Evolutionary conservation across 2,329 filamentous ascomycete species (phyloP).

Genomic region (Gaeumannomyces sp.): DNA sequence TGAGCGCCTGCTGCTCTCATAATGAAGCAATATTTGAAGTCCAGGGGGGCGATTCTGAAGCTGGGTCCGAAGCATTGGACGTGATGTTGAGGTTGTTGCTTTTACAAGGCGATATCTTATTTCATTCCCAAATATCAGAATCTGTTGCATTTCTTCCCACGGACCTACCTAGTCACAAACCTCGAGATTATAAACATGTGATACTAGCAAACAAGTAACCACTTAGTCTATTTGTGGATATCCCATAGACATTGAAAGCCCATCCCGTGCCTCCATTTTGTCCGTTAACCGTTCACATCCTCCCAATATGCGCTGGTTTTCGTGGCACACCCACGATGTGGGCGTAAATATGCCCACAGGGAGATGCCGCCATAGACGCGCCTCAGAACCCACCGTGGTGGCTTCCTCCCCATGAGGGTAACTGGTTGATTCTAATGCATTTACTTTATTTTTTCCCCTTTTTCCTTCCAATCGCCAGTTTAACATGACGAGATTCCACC

Average conservation of each 20-base stretch:
- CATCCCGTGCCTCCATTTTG: neutral
- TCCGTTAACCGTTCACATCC: neutral
- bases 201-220: neutral
- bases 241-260: neutral
- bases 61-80: too few species aligned
- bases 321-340: neutral
- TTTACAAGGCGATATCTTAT: neutral
- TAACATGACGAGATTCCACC: neutral
- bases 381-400: neutral
- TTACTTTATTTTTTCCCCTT: neutral
- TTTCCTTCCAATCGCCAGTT: neutral
- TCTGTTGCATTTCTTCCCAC: too few species aligned
- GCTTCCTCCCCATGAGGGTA: neutral
- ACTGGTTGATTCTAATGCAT: slow-evolving; percentile 1
- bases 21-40: too few species aligned
- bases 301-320: neutral
- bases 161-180: too few species aligned
- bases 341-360: neutral
- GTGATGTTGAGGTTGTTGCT: too few species aligned
- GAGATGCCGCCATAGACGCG: neutral
- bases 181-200: neutral
- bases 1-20: too few species aligned
- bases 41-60: too few species aligned
- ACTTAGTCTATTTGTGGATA: neutral
- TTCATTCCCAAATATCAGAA: too few species aligned